phyloP scores from a whole-genome alignment of 2,329 filamentous ascomycete species.

The Fusarium sp. region DNA sequence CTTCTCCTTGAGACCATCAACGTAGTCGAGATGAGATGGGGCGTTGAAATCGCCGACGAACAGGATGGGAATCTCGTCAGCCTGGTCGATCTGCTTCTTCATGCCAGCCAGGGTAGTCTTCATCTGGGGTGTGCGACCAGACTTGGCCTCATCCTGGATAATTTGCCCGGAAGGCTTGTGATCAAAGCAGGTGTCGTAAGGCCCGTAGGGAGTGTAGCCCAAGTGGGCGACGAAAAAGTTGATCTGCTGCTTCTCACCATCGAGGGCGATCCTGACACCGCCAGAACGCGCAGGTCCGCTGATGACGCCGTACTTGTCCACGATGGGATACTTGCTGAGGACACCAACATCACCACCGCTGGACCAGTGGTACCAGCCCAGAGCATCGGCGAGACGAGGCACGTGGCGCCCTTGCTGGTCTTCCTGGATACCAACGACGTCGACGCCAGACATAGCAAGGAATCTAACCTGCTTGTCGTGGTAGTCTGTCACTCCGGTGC shows the following conservation, averaged over 20 bases:
- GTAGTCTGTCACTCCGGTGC: constrained; percentile 48
- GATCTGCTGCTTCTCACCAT: constrained; percentile 45
- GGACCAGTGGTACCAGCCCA: constrained; percentile 53
- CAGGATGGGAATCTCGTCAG: constrained; percentile 49
- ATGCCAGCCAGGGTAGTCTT: constrained; percentile 48
- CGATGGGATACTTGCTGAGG: constrained; percentile 53
- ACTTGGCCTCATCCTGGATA: constrained; percentile 48
- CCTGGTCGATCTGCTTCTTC: constrained; percentile 43
- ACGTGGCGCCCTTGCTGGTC: constrained; percentile 44
- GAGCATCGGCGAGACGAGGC: constrained; percentile 48
- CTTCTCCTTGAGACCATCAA: constrained; percentile 44
- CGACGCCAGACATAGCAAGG: constrained; percentile 45
- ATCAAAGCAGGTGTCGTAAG: constrained; percentile 55
- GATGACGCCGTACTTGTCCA: constrained; percentile 43
- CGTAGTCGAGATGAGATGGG: constrained; percentile 56
- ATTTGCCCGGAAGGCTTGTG: constrained; percentile 48
- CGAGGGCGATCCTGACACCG: constrained; percentile 49
- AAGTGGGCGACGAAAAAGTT: constrained; percentile 52
- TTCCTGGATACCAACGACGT: constrained; percentile 53
- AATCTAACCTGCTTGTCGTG: constrained; percentile 53
- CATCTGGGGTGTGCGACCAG: constrained; percentile 52
- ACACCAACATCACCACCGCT: constrained; percentile 46
- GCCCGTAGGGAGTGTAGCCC: constrained; percentile 53
- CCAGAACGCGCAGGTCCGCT: constrained; percentile 34
- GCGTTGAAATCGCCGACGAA: constrained; percentile 56